Evolutionary conservation across 1,284 basidiomycete genomes (phyloP).

Genomic region (Vanrija sp.): DNA sequence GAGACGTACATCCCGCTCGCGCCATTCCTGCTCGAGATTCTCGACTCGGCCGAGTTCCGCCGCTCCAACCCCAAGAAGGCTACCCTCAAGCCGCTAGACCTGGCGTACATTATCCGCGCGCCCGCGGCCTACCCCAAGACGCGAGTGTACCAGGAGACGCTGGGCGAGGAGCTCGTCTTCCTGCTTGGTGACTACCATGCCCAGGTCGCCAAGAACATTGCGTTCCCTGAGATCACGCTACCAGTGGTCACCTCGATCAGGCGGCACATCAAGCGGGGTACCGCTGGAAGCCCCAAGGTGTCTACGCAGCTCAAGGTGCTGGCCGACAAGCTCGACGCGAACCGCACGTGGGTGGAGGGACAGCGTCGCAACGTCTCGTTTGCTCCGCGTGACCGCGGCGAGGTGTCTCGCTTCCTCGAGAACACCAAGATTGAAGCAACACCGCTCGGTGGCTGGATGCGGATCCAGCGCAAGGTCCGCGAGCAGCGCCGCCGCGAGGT

Average conservation of each 20-base stretch:
- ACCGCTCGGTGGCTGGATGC: slow-evolving; percentile 74
- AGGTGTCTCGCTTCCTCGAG: slow-evolving; percentile 70
- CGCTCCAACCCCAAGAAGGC: slow-evolving; percentile 73
- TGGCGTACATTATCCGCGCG: slow-evolving; percentile 80
- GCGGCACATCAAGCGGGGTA: slow-evolving; percentile 61
- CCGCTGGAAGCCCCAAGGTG: slow-evolving; percentile 51
- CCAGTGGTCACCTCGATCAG: slow-evolving; percentile 71
- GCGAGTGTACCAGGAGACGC: slow-evolving; percentile 74
- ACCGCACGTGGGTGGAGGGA: slow-evolving; percentile 69
- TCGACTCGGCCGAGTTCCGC: slow-evolving; percentile 70
- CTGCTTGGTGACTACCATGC: slow-evolving; percentile 73
- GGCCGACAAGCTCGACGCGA: slow-evolving; percentile 79
- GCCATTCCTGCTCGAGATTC: slow-evolving; percentile 78
- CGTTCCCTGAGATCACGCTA: slow-evolving; percentile 90
- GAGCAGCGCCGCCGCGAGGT: slow-evolving; percentile 64
- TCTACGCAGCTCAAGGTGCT: slow-evolving; percentile 61
- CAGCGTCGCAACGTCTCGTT: slow-evolving; percentile 66
- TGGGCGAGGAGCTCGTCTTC: slow-evolving; percentile 77
- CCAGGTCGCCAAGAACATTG: slow-evolving; percentile 65
- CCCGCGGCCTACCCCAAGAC: slow-evolving; percentile 88
- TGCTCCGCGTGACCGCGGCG: slow-evolving; percentile 60
- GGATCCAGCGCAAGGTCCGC: slow-evolving; percentile 72
- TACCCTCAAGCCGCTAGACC: slow-evolving; percentile 84
- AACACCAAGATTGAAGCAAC: slow-evolving; percentile 61
- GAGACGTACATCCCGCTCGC: slow-evolving; percentile 83